Evolutionary conservation across 2,329 filamentous ascomycete species (phyloP), one percentile per base, ranked within the genome.

Genomic region (Immersiporthe knoxdaviesiana): DNA sequence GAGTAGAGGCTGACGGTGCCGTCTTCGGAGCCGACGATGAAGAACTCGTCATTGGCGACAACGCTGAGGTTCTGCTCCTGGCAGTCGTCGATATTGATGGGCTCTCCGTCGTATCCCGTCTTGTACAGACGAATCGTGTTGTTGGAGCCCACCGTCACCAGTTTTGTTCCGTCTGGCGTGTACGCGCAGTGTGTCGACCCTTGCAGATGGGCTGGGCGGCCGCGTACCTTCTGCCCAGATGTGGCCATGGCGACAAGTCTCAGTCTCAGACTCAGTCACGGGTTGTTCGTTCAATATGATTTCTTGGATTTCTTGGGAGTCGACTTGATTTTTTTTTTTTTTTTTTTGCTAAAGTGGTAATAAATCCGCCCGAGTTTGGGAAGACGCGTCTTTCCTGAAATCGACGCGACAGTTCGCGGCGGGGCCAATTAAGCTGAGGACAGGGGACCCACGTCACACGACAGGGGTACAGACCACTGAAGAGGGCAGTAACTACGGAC

Each of bases 1-100:
- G 92, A 92, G 83, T 97, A 99, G 75, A 94, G 89, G 83, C 92
- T 97, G 75, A 99, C 93, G n/a, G 92, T 96, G 76, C 97, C 96
- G 81, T 98, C 94, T 79, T 99, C 95, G 27, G 93, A 92, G 37
- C 94, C 96, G 71, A 93, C 90, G 59, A 98, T 88, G 77, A 97
- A 97, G 79, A 92, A 94, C 70, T 91, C 88, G 76, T 95, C 87
- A 47, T 89, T 88, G 27, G 93, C 89, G 39, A 89, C 91, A 30
- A 98, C 88, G 41, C 91, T 90, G 27, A 92, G 85, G 77, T 97
- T 97, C 73, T 92, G 91, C 74, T 97, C 95, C 71, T 92, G 91
- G 67, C 91, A 93, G 72, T 97, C 93, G 78, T 98, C 95, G 68
- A 99, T 91, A 68, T 95, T 97, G 69, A 88, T 90, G 12, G 97